These are phyloP conservation scores for Saccharomyces hybrid DNA, from an alignment of 1,139 yeast species.

Conservation along the genomic window DNA sequence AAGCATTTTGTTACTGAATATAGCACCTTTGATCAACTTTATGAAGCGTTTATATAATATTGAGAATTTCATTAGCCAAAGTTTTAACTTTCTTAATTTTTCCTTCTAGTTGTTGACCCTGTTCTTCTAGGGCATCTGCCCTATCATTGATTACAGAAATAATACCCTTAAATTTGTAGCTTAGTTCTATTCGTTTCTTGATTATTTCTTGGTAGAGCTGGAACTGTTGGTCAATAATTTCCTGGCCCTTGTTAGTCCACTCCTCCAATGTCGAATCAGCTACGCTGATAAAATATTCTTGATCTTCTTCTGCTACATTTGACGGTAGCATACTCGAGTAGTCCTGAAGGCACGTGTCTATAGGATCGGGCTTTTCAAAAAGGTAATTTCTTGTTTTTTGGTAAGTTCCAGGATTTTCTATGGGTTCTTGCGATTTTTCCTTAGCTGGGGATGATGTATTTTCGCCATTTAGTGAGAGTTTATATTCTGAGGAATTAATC, in stretches of 20 bases:
- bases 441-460: not conserved
- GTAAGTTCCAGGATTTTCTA: slow-evolving; percentile 10
- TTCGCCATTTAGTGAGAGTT: not conserved
- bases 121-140: slow-evolving; percentile 33
- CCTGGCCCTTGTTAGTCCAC: slow-evolving; percentile 36
- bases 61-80: slow-evolving; percentile 38
- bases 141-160: slow-evolving; percentile 34
- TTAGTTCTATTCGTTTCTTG: slow-evolving; percentile 35
- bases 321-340: slow-evolving; percentile 7
- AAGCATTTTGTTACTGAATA: not conserved
- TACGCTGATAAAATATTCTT: slow-evolving; percentile 24
- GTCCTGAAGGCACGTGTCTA: slow-evolving; percentile 6
- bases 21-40: slow-evolving; percentile 9
- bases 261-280: slow-evolving; percentile 29
- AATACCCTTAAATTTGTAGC: slow-evolving; percentile 33
- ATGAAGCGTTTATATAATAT: slow-evolving; percentile 13
- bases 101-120: slow-evolving; percentile 33
- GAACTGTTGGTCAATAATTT: slow-evolving; percentile 14
- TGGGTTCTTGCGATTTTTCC: not conserved
- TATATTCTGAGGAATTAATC: not conserved
- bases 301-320: slow-evolving; percentile 17
- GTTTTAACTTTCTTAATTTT: slow-evolving; percentile 34
- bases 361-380: slow-evolving; percentile 3
- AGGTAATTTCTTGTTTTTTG: slow-evolving; percentile 3
- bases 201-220: slow-evolving; percentile 33